Evolutionary conservation across 2,329 filamentous ascomycete species (phyloP).

Genomic region (Scedosporium boydii): DNA sequence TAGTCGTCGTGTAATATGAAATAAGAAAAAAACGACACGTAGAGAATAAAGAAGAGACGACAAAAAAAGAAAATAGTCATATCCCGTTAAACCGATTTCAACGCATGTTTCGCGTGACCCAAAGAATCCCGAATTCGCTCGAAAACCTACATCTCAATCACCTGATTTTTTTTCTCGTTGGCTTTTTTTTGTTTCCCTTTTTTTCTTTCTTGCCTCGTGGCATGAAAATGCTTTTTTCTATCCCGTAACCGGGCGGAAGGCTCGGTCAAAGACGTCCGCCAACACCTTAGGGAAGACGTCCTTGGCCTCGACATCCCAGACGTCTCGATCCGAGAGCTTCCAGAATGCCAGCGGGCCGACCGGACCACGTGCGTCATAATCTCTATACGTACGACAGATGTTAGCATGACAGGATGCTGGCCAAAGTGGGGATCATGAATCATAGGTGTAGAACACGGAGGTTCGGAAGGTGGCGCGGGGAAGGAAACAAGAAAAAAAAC

Average conservation of each 20-base stretch:
- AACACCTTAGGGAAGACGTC: background rate
- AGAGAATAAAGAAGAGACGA: background rate
- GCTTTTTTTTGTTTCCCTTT: background rate
- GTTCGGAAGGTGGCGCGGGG: background rate
- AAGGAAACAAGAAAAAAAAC: background rate
- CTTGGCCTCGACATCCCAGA: background rate
- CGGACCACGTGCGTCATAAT: constrained; percentile 59
- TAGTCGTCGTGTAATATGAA: background rate
- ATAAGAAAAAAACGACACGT: background rate
- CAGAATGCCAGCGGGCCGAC: constrained; percentile 69
- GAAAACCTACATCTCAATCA: too few species aligned
- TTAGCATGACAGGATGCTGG: background rate
- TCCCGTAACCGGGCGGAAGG: background rate
- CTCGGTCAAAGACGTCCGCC: background rate
- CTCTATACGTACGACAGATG: constrained; percentile 25
- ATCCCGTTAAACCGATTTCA: too few species aligned
- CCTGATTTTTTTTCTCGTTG: background rate
- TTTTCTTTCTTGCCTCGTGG: background rate
- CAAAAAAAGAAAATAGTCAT: background rate
- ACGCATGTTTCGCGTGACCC: too few species aligned
- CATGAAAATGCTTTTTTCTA: background rate
- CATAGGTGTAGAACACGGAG: background rate
- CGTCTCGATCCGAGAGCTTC: constrained; percentile 37
- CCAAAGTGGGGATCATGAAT: background rate
- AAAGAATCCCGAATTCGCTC: too few species aligned